Percentiles rank a stretch among this genome's conserved stretches.
These are phyloP conservation scores for Pulicaria dysenterica DNA, from an alignment of 129 eudicot genomes.

Conservation along the genomic window DNA sequence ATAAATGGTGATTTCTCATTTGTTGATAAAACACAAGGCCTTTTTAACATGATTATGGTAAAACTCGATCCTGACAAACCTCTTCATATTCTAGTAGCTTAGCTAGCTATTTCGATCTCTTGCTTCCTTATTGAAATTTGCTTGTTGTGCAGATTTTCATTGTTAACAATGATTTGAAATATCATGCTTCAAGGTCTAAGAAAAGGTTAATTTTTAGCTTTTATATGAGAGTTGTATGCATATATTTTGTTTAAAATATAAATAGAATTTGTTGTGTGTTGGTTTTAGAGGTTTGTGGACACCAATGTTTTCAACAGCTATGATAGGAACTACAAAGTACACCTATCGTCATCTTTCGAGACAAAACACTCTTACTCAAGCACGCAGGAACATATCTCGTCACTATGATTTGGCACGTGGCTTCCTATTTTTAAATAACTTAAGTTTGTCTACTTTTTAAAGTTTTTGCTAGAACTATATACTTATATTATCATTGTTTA, in stretches of 20 bases:
- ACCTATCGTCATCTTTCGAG: conserved; percentile 57
- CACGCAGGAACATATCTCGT: conserved; percentile 79
- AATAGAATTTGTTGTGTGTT: background rate
- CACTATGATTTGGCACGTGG: conserved; percentile 75
- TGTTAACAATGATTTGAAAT: conserved; percentile 48
- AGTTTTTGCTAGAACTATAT: background rate
- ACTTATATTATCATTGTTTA: background rate
- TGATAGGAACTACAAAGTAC: conserved; percentile 70
- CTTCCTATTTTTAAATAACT: background rate
- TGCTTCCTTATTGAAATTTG: background rate
- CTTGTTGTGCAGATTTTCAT: conserved; percentile 54
- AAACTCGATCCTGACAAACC: background rate
- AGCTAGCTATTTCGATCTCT: background rate
- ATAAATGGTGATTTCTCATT: conserved; percentile 80
- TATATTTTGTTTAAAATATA: background rate
- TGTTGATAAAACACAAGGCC: conserved; percentile 70
- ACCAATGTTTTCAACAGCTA: conserved; percentile 69
- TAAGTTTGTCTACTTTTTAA: background rate
- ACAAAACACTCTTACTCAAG: conserved; percentile 74
- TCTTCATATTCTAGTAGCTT: background rate
- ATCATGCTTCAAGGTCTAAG: conserved; percentile 34
- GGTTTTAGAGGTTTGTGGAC: conserved; percentile 77
- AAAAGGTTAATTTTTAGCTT: conserved; percentile 48
- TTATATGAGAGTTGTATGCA: background rate
- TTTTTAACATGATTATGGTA: conserved; percentile 71